Conservation (phyloP, 345 rosid species). For the Eucalyptus erythrocorys region DNA sequence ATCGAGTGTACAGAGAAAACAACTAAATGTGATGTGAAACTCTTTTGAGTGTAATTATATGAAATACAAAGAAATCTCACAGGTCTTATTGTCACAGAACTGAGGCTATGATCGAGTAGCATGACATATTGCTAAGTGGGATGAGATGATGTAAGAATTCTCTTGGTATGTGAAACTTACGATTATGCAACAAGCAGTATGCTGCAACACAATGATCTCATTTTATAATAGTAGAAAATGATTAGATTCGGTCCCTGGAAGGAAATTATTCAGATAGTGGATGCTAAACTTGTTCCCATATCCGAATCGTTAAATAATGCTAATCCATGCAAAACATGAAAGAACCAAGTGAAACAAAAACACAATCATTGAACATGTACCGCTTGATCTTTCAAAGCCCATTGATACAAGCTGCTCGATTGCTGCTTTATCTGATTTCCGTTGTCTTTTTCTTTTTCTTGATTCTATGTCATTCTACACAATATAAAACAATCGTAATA, state of each 20-base stretch:
- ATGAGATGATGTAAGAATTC: neutral
- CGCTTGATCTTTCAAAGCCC: constrained; percentile 85
- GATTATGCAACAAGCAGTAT: neutral
- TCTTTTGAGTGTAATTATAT: neutral
- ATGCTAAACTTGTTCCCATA: neutral
- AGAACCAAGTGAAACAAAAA: neutral
- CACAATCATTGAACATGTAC: constrained; percentile 11
- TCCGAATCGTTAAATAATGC: neutral
- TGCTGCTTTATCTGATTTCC: constrained; percentile 7
- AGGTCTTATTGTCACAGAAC: neutral
- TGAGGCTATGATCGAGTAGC: neutral
- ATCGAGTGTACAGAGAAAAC: neutral
- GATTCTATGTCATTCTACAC: constrained; percentile 55
- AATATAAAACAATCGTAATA: neutral
- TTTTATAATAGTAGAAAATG: neutral
- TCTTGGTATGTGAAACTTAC: neutral
- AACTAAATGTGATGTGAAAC: neutral
- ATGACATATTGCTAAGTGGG: neutral
- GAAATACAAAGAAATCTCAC: neutral
- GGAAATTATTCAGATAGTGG: neutral
- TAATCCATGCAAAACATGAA: neutral
- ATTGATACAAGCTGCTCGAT: constrained; percentile 60
- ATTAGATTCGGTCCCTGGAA: neutral
- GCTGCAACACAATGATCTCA: neutral
- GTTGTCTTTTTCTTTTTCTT: constrained; percentile 55